phyloP scores from a whole-genome alignment of 2,329 filamentous ascomycete genomes.

The Pseudogymnoascus verrucosus region DNA sequence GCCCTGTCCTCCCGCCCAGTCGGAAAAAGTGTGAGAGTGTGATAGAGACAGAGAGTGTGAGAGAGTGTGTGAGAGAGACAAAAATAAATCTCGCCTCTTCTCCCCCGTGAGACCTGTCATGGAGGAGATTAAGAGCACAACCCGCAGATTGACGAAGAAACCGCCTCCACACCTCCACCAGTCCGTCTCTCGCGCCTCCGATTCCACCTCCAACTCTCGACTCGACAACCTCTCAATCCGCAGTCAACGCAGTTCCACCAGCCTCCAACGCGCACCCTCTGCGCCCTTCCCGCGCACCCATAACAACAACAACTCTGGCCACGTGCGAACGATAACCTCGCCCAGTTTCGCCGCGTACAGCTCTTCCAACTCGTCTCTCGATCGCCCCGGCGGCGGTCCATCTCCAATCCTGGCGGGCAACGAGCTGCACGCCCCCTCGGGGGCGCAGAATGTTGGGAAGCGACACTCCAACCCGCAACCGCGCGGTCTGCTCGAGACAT shows the following conservation, averaged over 20 bases:
- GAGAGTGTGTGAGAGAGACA: background rate
- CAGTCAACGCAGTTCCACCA: slow-evolving; percentile 57
- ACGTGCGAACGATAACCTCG: slow-evolving; percentile 34
- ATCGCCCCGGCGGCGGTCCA: slow-evolving; percentile 23
- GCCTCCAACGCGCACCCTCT: slow-evolving; percentile 52
- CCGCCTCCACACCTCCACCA: slow-evolving; percentile 34
- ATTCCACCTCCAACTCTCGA: slow-evolving; percentile 33
- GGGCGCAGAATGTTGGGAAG: slow-evolving; percentile 20
- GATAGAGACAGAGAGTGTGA: background rate
- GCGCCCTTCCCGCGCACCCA: slow-evolving; percentile 36
- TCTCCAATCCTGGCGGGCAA: slow-evolving; percentile 24
- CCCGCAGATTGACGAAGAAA: slow-evolving; percentile 58
- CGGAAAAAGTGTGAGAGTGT: background rate
- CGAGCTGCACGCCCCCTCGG: slow-evolving; percentile 20
- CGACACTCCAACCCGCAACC: slow-evolving; percentile 30
- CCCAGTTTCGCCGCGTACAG: slow-evolving; percentile 38
- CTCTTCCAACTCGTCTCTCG: slow-evolving; percentile 30
- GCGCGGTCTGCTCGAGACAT: slow-evolving; percentile 36
- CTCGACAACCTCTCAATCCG: slow-evolving; percentile 49
- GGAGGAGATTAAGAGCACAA: slow-evolving; percentile 24
- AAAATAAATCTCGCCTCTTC: background rate
- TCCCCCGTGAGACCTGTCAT: slow-evolving; percentile 16
- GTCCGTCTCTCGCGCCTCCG: slow-evolving; percentile 39
- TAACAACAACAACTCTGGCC: slow-evolving; percentile 17
- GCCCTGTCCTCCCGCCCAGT: background rate